Base-by-base conservation (phyloP, 768 basidiomycete genomes). In the Sistotremastrum suecicum region DNA sequence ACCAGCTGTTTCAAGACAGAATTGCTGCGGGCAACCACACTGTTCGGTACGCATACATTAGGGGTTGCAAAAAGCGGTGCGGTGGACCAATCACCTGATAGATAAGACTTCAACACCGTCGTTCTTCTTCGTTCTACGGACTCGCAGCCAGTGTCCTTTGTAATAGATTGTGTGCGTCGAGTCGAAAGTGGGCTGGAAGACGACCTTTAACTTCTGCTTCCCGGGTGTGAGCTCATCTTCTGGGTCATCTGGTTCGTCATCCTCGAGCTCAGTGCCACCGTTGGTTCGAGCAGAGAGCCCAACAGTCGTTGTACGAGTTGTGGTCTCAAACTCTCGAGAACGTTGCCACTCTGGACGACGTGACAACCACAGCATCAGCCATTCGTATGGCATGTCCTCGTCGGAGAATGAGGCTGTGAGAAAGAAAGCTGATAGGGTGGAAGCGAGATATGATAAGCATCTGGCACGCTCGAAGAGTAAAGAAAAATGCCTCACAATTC, bases 151-250 rank as follows among this genome's bases (percentile, higher is more conserved):
- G 62, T 89, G 86, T 0, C 82, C 80, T 39, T 73, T 71, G 66
- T 87, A 89, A 59, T 78, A 89, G 48, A 89, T 88, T 35, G 87
- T 89, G 56, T 89, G 86, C 1, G 86, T 89, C 7, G 84, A 84
- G 60, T 89, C 84, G 42, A 83, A 74, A 0, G 85, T 89, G 7
- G 86, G 86, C 63, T 88, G 86, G 69, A 89, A 89, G 51, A 87
- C 78, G 37, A 89, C 83, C 42, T 83, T 76, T 34, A 83, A 86
- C 61, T 80, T 81, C 37, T 74, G 72, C 51, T 74, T 74, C n/a
- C 76, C 77, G 5, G 76, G 71, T 7, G 54, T 66, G 32, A 51
- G 50, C 35, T 53, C 52, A 31, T 50, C 52, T 38, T 53, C 50
- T 47, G 53, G 56, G 51, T 68, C 66, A 28, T 75, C 74, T 20